Evolutionary conservation across 345 rosid species (phyloP).

Genomic region (Ceriops zippeliana): DNA sequence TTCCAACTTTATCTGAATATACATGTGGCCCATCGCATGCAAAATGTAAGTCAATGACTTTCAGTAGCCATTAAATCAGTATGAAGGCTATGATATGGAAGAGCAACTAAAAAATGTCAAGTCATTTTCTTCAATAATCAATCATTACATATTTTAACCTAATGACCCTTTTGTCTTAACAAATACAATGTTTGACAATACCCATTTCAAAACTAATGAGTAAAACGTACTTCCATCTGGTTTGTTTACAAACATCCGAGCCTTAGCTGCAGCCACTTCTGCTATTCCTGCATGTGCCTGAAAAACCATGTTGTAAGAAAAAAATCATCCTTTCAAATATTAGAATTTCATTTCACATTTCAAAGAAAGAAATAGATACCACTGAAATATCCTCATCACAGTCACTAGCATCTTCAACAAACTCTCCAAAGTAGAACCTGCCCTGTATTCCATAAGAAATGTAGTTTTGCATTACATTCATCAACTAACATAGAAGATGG

Average conservation of each 20-base stretch:
- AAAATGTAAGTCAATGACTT: background rate
- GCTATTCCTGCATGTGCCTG: constrained; percentile 93
- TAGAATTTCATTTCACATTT: constrained; percentile 1
- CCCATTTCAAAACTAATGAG: background rate
- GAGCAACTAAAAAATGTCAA: background rate
- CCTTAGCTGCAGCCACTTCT: constrained; percentile 97
- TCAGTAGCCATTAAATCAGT: no score
- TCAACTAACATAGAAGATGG: background rate
- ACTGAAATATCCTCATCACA: constrained; percentile 68
- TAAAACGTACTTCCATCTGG: constrained; percentile 84
- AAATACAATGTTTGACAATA: no score
- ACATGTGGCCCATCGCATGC: background rate
- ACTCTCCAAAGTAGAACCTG: constrained; percentile 84
- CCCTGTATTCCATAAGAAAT: constrained; percentile 52
- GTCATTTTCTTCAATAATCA: background rate
- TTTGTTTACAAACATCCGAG: constrained; percentile 86
- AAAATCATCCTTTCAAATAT: constrained; percentile 17
- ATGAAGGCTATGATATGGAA: no score
- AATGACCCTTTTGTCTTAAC: background rate
- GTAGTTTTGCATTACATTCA: background rate
- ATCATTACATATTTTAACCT: background rate
- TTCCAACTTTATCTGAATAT: background rate
- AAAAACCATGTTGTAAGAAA: constrained; percentile 27
- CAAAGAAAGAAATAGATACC: constrained; percentile 40
- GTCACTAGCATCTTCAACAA: constrained; percentile 54